Evolutionary conservation across 192 early-diverging fungal species (phyloP).

Genomic region (Bifiguratus adelaidae): DNA sequence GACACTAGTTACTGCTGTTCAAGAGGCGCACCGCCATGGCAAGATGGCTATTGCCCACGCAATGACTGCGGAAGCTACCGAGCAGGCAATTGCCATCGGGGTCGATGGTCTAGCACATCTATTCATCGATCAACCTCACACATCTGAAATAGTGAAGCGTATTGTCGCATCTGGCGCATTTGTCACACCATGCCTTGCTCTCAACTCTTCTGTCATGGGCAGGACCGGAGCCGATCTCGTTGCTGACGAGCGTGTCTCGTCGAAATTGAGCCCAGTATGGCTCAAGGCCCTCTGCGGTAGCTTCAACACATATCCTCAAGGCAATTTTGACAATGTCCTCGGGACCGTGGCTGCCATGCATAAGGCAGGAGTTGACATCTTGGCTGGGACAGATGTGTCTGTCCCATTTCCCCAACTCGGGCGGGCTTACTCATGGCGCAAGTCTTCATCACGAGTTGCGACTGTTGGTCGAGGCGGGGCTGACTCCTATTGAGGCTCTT

Average conservation of each 20-base stretch:
- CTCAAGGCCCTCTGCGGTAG: no score
- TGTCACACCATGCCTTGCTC: no score
- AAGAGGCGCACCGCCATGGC: constrained; percentile 1
- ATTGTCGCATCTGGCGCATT: no score
- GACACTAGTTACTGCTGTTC: neutral
- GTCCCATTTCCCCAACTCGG: no score
- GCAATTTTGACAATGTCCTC: constrained; percentile 1
- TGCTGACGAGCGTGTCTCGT: no score
- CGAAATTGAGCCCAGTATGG: no score
- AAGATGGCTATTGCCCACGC: constrained; percentile 1
- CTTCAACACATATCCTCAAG: neutral
- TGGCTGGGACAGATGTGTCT: neutral
- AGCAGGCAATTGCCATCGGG: neutral
- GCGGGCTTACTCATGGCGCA: no score
- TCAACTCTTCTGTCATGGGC: no score
- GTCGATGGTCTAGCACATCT: neutral
- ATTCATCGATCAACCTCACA: neutral
- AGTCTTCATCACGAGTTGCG: constrained; percentile 1
- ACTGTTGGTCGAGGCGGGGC: neutral
- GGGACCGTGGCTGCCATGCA: neutral
- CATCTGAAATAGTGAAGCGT: neutral
- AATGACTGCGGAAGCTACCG: neutral
- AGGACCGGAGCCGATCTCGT: no score
- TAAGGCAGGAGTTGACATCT: neutral
- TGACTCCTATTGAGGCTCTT: no score